Percentiles rank a stretch among this genome's conserved stretches.
These are phyloP conservation scores for Phialophora tarda DNA, from an alignment of 2,329 filamentous ascomycete species.

Conservation along the genomic window DNA sequence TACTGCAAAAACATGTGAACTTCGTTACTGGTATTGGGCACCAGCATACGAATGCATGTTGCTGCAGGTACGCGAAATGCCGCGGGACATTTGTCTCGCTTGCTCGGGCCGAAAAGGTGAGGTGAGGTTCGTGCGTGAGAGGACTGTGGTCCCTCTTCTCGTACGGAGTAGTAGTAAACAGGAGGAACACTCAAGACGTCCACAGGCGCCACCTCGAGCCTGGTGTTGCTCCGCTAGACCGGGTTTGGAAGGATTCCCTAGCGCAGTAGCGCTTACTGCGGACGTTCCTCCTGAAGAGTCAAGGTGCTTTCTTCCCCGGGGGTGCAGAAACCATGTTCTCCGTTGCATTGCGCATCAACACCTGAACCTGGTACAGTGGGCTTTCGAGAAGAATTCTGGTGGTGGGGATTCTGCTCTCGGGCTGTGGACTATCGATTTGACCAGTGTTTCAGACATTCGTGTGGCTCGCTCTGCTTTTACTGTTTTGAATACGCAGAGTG, in stretches of 20 bases:
- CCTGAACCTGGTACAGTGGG: not conserved
- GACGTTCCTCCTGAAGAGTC: not conserved
- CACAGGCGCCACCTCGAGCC: slow-evolving; percentile 3
- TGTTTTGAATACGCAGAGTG: not conserved
- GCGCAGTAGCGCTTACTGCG: slow-evolving; percentile 23
- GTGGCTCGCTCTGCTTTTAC: not conserved
- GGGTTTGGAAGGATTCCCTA: slow-evolving; percentile 23
- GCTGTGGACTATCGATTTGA: not conserved
- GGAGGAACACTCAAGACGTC: not conserved
- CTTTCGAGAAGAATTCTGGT: slow-evolving; percentile 9
- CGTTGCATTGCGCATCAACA: slow-evolving; percentile 9
- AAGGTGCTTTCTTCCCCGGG: not conserved
- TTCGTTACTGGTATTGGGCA: too few species aligned
- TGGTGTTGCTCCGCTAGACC: slow-evolving; percentile 8
- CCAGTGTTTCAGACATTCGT: slow-evolving; percentile 12
- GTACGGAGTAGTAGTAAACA: not conserved
- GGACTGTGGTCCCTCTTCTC: not conserved
- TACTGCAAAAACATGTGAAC: too few species aligned
- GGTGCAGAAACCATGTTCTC: slow-evolving; percentile 9
- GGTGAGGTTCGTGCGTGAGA: not conserved
- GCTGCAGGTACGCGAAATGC: not conserved
- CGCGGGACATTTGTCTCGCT: not conserved
- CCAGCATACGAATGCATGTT: not conserved
- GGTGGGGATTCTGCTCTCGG: not conserved
- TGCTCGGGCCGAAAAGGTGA: not conserved